Evolutionary conservation across 352 stramenopile genomes (phyloP).

Genomic region (Nothophytophthora sp.): DNA sequence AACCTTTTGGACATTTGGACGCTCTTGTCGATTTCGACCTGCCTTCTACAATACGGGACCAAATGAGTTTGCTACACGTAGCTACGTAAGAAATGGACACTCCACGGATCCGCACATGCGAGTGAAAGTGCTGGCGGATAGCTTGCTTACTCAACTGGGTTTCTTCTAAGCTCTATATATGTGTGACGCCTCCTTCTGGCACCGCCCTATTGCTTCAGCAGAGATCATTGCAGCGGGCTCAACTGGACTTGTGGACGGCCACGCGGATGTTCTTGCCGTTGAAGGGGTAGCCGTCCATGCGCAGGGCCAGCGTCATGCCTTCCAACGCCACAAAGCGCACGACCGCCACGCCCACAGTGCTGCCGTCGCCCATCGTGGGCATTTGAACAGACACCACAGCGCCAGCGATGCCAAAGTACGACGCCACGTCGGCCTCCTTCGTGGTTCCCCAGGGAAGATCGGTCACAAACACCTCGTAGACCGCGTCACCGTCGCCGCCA

Average conservation of each 20-base stretch:
- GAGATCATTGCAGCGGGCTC: no score
- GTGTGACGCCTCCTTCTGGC: no score
- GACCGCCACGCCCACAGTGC: constrained; percentile 67
- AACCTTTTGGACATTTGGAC: no score
- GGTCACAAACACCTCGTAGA: constrained; percentile 65
- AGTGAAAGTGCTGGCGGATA: no score
- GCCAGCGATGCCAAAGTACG: constrained; percentile 66
- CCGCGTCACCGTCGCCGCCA: constrained; percentile 3
- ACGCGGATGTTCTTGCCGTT: constrained; percentile 70
- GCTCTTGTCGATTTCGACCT: no score
- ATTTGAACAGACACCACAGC: constrained; percentile 58
- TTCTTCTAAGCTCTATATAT: no score
- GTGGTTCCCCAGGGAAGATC: constrained; percentile 57
- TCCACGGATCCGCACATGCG: no score
- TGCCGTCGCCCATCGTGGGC: constrained; percentile 71
- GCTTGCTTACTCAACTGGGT: no score
- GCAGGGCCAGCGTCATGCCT: constrained; percentile 50
- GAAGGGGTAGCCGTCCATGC: constrained; percentile 72
- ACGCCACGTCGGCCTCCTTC: constrained; percentile 49
- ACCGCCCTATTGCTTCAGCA: no score
- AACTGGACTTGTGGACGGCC: constrained; percentile 37
- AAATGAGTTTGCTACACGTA: no score
- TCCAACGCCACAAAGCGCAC: constrained; percentile 56
- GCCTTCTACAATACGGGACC: no score
- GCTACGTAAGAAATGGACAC: no score